Conservation (phyloP, 2,329 filamentous ascomycete species). For the Pseudocercospora pini-densiflorae region DNA sequence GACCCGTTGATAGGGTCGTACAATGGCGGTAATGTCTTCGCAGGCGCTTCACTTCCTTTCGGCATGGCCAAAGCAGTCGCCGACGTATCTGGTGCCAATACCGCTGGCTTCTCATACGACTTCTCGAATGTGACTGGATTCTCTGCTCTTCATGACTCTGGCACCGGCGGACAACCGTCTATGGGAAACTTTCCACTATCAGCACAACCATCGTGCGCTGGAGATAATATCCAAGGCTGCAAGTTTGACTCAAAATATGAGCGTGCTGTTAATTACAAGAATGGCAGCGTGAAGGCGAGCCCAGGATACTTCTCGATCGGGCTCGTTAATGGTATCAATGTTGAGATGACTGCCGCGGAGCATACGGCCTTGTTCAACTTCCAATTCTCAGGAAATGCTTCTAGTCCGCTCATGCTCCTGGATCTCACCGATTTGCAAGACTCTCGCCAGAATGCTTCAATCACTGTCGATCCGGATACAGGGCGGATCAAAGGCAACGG, state of each 20-base stretch:
- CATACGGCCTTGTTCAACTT: slow-evolving; percentile 65
- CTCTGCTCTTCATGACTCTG: slow-evolving; percentile 55
- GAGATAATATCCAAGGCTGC: slow-evolving; percentile 45
- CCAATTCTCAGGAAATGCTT: slow-evolving; percentile 45
- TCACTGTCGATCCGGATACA: slow-evolving; percentile 56
- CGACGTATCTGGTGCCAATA: slow-evolving; percentile 55
- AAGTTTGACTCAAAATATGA: slow-evolving; percentile 54
- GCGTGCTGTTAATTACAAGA: slow-evolving; percentile 55
- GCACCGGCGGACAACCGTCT: slow-evolving; percentile 46
- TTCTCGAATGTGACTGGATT: slow-evolving; percentile 51
- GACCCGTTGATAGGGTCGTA: slow-evolving; percentile 50
- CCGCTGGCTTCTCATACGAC: slow-evolving; percentile 60
- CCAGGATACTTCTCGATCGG: slow-evolving; percentile 64
- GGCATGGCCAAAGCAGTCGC: slow-evolving; percentile 53
- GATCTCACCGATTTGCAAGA: slow-evolving; percentile 63
- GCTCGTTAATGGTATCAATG: slow-evolving; percentile 58
- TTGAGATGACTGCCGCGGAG: slow-evolving; percentile 64
- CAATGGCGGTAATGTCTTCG: slow-evolving; percentile 49
- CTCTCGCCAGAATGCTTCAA: slow-evolving; percentile 55
- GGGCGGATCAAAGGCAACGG: slow-evolving; percentile 63
- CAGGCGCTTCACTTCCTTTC: slow-evolving; percentile 45
- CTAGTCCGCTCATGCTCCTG: slow-evolving; percentile 59
- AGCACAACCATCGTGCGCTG: slow-evolving; percentile 34
- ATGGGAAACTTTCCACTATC: slow-evolving; percentile 33
- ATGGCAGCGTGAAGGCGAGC: slow-evolving; percentile 55